Evolutionary conservation across 306 rosid genomes (phyloP), one percentile per base, ranked within the genome.

Genomic region (Vigna unguiculata): DNA sequence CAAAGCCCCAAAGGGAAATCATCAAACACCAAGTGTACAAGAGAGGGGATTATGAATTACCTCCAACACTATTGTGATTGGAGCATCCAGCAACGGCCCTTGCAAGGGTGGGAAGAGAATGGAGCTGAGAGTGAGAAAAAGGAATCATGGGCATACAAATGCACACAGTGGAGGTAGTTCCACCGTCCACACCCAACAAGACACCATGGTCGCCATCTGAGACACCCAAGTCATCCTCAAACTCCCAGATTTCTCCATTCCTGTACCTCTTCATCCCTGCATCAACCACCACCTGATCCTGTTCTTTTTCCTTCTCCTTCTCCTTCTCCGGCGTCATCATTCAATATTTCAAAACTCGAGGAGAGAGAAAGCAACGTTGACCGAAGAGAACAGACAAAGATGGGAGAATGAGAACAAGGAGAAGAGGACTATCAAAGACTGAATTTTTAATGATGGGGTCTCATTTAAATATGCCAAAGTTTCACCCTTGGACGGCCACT

Each of bases 61-160:
- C 98, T 74, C 98, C 98, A 71, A 90, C 91, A 67, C 98, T 91
- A 76, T 93, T 93, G 82, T 91, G 98, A 77, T 93, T 93, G 76
- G 98, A 90, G 86, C 94, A 93, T 57, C 98, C 98, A 54, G 96
- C 91, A 67, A 90, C 91, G 71, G 97, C 90, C 14, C 94, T 92
- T 1, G 93, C 90, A 53, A 93, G 93, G 1, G 90, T 61, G 5
- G 96, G 97, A 40, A 85, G 91, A 40, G 91, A 84, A 21, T 88
- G 82, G 6, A 90, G 86, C 71, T 81, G 85, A 54, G 90, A 81
- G 28, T 85, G 83, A 5, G 92, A 85, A 21, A 82, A 85, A 38
- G 87, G 88, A 12, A 69, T 21, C 58, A 87, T 16, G 0, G 93
- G 90, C 88, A 93, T 87, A 79, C 96, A 93, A 81, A 93, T 87